Evolutionary conservation across 1,284 basidiomycete species (phyloP), one percentile per base, ranked within the genome.

Genomic region (Austroboletus niveus): DNA sequence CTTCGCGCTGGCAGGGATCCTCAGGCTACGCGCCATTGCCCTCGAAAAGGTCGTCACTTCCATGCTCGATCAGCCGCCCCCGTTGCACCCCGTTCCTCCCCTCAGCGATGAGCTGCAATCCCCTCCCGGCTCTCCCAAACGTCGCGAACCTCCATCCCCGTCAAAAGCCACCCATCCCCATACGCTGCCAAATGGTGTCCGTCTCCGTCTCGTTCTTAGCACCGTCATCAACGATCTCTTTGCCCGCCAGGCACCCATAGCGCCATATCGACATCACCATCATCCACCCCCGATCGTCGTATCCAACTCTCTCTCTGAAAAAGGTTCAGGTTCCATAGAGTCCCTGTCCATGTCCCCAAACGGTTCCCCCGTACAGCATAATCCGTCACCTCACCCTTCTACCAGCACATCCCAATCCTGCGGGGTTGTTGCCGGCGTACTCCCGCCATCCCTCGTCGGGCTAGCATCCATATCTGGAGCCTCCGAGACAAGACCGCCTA

Each of bases 211-310:
- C 8, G 82, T 84, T 1, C 72, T 91, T 34, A 80, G 80, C 2
- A 85, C 85, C 0, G 79, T 90, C 43, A 76, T 89, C 60, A 90
- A 91, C 57, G 88, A 91, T 60, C 71, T 92, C 8, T 90, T 91
- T 60, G 83, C 87, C 22, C 78, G 88, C 20, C 82, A 85, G 60
- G 75, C 80, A 0, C 83, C 84, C 2, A 72, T 76, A 3, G 75
- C 76, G 11, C 76, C 78, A 1, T 75, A 77, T 57, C 74, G 78
- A 48, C 75, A 77, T 48, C 74, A 73, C 48, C 65, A 68, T 30
- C 68, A 74, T 27, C 63, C 71, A 15, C 59, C 58, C 14, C 60
- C 59, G 8, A 68, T 71, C 49, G 55, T 69, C 29, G 58, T 68
- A 30, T 59, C 65, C 32, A 58, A 52, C 34, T 45, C 56, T 35